Evolutionary conservation across 2,329 filamentous ascomycete genomes (phyloP), one percentile per base, ranked within the genome.

Genomic region (Cryphonectria radicalis): DNA sequence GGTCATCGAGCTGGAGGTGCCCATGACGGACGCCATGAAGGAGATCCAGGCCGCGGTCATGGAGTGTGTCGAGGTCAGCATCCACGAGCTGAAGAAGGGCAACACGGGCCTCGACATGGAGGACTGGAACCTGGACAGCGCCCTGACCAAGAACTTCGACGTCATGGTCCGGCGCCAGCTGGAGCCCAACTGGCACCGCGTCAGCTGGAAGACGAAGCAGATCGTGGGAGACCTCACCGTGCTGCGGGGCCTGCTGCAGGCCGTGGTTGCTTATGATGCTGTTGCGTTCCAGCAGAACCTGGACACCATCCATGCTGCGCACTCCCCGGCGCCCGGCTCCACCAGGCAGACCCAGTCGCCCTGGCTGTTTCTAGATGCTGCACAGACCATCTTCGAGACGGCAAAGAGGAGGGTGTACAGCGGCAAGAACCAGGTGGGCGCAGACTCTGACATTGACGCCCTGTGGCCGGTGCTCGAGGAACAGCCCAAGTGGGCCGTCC

Each of bases 171-270:
- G 95, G 73, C 89, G 95, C 71, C 96, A 99, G 80, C 84, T 99
- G 25, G 95, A 98, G 78, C 95, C 95, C 5, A 95, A 98, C 71
- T 99, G 96, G 96, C 96, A 99, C 83, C 90, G 96, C 68, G 93
- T 97, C 67, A 98, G 93, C 80, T 97, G 93, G 87, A 94, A 96
- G 81, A 98, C 95, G 2, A 93, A 92, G 77, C 95, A 98, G 81
- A 97, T 99, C 75, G 95, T 97, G 70, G 92, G 91, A 76, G 96
- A 98, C 79, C 81, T 99, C 75, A 92, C 91, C 0, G 90, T 97
- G 25, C 86, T 99, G 53, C 89, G 95, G 70, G 90, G 90, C 32
- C 91, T 98, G 80, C 86, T 99, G 22, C 92, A 95, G 81, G 92
- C 85, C 50, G 85, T 99, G 28, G 87, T 99, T 37, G 91, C 92